Base-by-base conservation (phyloP, 2,329 filamentous ascomycete genomes). In the Pseudogymnoascus verrucosus region DNA sequence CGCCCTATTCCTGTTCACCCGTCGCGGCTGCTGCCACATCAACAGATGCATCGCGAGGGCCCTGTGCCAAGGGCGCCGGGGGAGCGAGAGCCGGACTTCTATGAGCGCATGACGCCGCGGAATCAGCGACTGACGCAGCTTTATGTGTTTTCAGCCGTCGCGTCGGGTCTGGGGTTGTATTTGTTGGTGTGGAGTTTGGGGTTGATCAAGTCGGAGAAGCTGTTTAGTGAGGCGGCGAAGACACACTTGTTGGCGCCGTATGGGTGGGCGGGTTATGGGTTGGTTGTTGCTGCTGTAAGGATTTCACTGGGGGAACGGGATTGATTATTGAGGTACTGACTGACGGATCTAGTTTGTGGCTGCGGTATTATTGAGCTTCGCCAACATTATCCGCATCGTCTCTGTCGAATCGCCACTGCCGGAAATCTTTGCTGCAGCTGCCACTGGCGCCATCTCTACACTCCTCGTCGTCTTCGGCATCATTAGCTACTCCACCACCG, bases 201-300 rank as follows among this genome's bases (percentile, higher is more conserved):
- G 59, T 28, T 61, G 59, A 61, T 61, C 59, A 61, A 19, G 26
- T 61, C 34, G 34, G 59, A 61, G 59, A 61, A 61, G 12, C 7
- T 61, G 59, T 61, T 61, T 8, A 61, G 59, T 61, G 59, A 40
- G 2, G 59, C 34, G 3, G 59, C 59, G 34, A 61, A 61, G 59
- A 16, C 21, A 21, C 21, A 39, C 10, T 26, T 61, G 59, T 42
- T 61, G 26, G 59, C 11, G 21, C 21, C 34, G 26, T 61, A 61
- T 61, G 59, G 23, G n/a, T 39, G 34, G 34, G 36, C 21, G 10
- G 59, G 59, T 7, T 61, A 39, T 39, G 59, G 59, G 19, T 26
- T 39, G 34, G 36, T 61, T 61, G 19, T 40, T 26, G 34, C 34
- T 7, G 34, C 37, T 23, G 59, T 61, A 31, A 61, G 59, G 19